Evolutionary conservation across 345 rosid species (phyloP).

Genomic region (Eucalyptus regnans): DNA sequence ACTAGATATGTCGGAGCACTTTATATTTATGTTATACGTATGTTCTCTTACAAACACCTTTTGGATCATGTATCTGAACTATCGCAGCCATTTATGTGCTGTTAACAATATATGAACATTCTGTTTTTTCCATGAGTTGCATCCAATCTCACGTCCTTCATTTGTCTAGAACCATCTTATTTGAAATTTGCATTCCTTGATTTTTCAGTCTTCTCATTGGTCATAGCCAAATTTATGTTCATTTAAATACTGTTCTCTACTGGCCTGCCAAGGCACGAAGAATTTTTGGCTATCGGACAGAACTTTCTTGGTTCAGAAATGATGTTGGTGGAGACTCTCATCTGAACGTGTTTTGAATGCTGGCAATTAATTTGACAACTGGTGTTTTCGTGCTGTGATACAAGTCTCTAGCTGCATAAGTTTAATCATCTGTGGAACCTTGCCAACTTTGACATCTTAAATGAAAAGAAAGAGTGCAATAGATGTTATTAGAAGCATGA

Average conservation of each 20-base stretch:
- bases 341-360: neutral
- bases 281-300: neutral
- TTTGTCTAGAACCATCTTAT: neutral
- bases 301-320: neutral
- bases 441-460: neutral
- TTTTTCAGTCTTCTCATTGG: neutral
- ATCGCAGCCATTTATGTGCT: neutral
- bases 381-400: neutral
- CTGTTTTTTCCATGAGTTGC: neutral
- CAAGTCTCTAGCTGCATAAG: neutral
- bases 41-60: neutral
- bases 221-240: neutral
- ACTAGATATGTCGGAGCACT: neutral
- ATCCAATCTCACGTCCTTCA: neutral
- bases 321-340: neutral
- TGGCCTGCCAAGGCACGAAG: neutral
- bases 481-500: neutral
- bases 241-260: neutral
- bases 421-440: neutral
- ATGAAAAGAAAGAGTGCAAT: neutral
- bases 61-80: neutral
- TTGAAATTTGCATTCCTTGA: neutral
- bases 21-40: neutral
- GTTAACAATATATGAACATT: neutral
- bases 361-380: neutral